A percentile compares a stretch with the other conserved stretches of the same genome.
Evolutionary conservation across 805 yeast genomes (phyloP).

Genomic region (Ogataea saltuana): DNA sequence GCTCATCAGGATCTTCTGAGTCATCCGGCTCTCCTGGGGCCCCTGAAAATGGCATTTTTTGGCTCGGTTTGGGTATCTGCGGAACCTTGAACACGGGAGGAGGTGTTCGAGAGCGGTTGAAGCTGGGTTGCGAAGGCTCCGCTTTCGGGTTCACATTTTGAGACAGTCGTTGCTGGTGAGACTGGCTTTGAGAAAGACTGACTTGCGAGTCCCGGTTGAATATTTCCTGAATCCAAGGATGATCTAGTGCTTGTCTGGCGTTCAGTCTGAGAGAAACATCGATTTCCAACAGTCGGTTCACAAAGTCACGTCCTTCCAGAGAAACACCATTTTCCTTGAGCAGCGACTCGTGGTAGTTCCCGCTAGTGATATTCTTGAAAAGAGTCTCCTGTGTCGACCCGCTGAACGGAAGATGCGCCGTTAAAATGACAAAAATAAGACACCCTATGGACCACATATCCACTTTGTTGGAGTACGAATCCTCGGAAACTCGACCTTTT

Average conservation of each 20-base stretch:
- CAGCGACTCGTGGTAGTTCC: constrained; percentile 78
- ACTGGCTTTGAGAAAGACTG: constrained; percentile 69
- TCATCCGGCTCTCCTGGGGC: no score
- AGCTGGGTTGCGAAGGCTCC: no score
- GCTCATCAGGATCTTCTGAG: no score
- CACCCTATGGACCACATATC: constrained; percentile 99
- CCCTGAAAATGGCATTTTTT: constrained; percentile 22
- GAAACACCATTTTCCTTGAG: constrained; percentile 63
- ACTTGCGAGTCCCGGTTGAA: constrained; percentile 39
- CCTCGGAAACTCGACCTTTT: constrained; percentile 35
- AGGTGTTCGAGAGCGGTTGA: background rate
- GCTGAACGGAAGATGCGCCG: constrained; percentile 93
- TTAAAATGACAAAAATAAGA: constrained; percentile 82
- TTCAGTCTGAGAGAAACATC: constrained; percentile 72
- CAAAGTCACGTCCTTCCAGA: constrained; percentile 67
- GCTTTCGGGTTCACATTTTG: constrained; percentile 15
- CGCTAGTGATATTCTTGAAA: constrained; percentile 71
- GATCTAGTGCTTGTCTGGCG: constrained; percentile 73
- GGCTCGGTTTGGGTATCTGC: constrained; percentile 24
- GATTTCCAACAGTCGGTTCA: constrained; percentile 69
- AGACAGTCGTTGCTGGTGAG: constrained; percentile 56
- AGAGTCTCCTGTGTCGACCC: constrained; percentile 88
- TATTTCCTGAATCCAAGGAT: constrained; percentile 70
- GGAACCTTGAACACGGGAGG: constrained; percentile 26
- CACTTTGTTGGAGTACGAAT: constrained; percentile 76